These are phyloP conservation scores for Yamadazyma conglobata DNA, from an alignment of 1,139 yeast species.

Conservation along the genomic window DNA sequence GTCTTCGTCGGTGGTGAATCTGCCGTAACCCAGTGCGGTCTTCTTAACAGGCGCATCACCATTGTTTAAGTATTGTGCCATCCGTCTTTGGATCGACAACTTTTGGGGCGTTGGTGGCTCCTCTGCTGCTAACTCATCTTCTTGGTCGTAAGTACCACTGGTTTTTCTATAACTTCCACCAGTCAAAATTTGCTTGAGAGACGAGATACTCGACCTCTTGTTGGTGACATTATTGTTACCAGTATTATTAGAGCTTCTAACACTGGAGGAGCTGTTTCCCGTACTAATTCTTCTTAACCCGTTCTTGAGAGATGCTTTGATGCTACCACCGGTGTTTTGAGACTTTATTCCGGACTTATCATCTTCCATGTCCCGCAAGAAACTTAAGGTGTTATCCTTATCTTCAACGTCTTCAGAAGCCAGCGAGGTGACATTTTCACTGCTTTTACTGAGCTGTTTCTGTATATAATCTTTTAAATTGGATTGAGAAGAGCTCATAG, in stretches of 20 bases:
- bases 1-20: constrained; percentile 53
- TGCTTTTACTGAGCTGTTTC: constrained; percentile 28
- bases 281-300: constrained; percentile 41
- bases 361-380: constrained; percentile 51
- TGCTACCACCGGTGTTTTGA: constrained; percentile 46
- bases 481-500: constrained; percentile 16
- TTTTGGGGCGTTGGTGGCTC: constrained; percentile 20
- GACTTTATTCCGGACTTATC: constrained; percentile 13
- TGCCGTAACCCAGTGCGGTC: constrained; percentile 77
- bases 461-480: constrained; percentile 35
- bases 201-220: constrained; percentile 40
- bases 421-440: constrained; percentile 17
- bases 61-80: constrained; percentile 53
- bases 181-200: constrained; percentile 42
- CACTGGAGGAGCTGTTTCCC: constrained; percentile 25
- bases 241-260: constrained; percentile 20
- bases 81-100: constrained; percentile 62
- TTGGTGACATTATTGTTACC: constrained; percentile 15
- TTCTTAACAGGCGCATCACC: constrained; percentile 38
- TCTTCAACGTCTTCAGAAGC: constrained; percentile 19
- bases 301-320: constrained; percentile 32
- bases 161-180: constrained; percentile 24
- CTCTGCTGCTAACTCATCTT: constrained; percentile 8
- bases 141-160: constrained; percentile 9
- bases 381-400: constrained; percentile 43